A percentile compares a stretch with the other conserved stretches of the same genome.
phyloP scores from a whole-genome alignment of 192 early-diverging fungal genomes.

The Podila clonocystis region DNA sequence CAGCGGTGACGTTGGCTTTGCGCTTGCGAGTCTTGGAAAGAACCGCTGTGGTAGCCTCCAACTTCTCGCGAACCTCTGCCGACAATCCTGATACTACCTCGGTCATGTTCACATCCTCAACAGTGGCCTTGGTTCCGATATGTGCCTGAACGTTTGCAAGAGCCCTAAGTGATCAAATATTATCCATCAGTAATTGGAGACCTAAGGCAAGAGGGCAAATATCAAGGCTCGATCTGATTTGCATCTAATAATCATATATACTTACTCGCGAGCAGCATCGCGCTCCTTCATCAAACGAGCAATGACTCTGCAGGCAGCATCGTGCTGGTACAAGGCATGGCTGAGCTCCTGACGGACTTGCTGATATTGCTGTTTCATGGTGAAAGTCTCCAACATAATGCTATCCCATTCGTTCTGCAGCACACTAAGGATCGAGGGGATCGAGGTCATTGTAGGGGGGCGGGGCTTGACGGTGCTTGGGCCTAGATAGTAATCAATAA shows the following conservation, averaged over 20 bases:
- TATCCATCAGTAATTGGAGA: not conserved
- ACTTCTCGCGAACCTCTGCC: constrained; percentile 58
- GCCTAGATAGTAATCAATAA: constrained; percentile 34
- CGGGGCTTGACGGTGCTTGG: constrained; percentile 83
- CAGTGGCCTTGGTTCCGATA: constrained; percentile 57
- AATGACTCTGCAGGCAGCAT: constrained; percentile 95
- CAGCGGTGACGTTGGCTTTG: constrained; percentile 76
- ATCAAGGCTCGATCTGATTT: too few relatives aligned
- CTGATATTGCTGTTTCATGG: constrained; percentile 92
- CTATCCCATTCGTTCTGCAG: constrained; percentile 98
- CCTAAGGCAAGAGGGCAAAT: too few relatives aligned
- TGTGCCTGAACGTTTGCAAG: constrained; percentile 69
- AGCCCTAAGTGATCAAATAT: constrained; percentile 50
- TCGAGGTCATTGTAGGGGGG: constrained; percentile 89
- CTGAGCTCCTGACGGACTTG: constrained; percentile 92
- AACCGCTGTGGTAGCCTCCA: constrained; percentile 58
- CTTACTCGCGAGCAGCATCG: constrained; percentile 85
- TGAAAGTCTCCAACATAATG: constrained; percentile 94
- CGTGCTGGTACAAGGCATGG: constrained; percentile 95
- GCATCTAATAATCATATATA: not conserved
- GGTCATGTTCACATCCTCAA: constrained; percentile 53
- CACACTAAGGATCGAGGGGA: constrained; percentile 86
- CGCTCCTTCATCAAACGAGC: constrained; percentile 91
- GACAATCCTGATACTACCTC: constrained; percentile 62
- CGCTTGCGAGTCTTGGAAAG: constrained; percentile 71